Evolutionary conservation across 257 asterid genomes (phyloP).

Genomic region (Solanum chmielewskii): DNA sequence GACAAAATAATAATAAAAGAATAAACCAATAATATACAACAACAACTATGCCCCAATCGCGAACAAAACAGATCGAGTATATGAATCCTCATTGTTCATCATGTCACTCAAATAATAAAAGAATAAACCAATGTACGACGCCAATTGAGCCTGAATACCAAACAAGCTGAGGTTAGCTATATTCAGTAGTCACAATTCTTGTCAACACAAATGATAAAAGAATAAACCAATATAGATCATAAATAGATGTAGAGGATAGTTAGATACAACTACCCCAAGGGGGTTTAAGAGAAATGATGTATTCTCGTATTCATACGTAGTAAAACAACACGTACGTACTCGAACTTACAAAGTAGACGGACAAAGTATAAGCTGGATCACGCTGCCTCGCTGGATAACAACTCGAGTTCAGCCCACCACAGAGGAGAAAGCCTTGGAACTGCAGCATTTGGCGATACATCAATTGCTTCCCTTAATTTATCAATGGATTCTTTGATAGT

Average conservation of each 20-base stretch:
- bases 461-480: constrained; percentile 37
- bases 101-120: background rate
- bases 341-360: background rate
- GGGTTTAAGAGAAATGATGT: background rate
- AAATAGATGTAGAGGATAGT: background rate
- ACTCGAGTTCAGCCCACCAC: constrained; percentile 99
- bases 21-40: background rate
- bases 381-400: constrained; percentile 68
- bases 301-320: background rate
- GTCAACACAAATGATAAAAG: background rate
- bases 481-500: constrained; percentile 41
- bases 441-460: constrained; percentile 64
- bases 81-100: background rate
- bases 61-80: background rate
- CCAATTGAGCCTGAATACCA: background rate
- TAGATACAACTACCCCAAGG: background rate
- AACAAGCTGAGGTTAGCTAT: background rate
- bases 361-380: constrained; percentile 1
- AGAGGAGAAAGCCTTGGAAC: constrained; percentile 84
- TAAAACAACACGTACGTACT: background rate
- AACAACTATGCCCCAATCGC: background rate
- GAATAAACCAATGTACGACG: background rate
- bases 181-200: background rate
- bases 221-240: background rate
- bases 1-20: background rate